These are phyloP conservation scores for Amanita polypyramis DNA, from an alignment of 768 basidiomycete species.

Conservation along the genomic window DNA sequence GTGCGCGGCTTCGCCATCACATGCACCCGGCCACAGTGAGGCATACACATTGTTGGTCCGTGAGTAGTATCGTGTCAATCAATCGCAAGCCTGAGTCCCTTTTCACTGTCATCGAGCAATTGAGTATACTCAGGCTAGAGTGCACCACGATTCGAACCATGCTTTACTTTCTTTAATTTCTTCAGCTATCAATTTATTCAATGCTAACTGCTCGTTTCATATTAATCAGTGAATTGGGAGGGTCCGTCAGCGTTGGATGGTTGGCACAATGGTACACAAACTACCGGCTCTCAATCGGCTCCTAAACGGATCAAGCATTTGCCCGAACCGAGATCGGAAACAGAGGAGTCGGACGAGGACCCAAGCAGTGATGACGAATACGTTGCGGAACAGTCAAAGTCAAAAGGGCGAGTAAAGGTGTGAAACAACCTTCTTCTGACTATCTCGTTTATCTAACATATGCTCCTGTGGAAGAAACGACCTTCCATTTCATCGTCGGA, in stretches of 20 bases:
- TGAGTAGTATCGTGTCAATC: background rate
- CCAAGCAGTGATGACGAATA: conserved; percentile 65
- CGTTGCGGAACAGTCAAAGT: conserved; percentile 30
- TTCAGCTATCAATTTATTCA: background rate
- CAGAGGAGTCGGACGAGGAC: conserved; percentile 39
- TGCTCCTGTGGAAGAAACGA: background rate
- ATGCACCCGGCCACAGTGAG: conserved; percentile 8
- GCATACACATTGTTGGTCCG: background rate
- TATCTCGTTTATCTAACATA: conserved; percentile 14
- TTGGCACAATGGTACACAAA: conserved; percentile 17
- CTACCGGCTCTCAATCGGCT: conserved; percentile 8
- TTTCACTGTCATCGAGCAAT: conserved; percentile 14
- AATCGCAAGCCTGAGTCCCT: conserved; percentile 16
- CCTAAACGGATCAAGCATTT: background rate
- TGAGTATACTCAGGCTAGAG: conserved; percentile 5
- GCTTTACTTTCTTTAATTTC: conserved; percentile 7
- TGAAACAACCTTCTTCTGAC: conserved; percentile 14
- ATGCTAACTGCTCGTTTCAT: conserved; percentile 10
- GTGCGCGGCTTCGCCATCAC: conserved; percentile 9
- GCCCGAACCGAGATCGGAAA: conserved; percentile 7
- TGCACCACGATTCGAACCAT: conserved; percentile 3
- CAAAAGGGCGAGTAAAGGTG: conserved; percentile 20
- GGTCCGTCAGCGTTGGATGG: conserved; percentile 49
- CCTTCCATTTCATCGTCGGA: conserved; percentile 27
- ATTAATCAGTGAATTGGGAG: conserved; percentile 39